Evolutionary conservation across 768 basidiomycete species (phyloP), one percentile per base, ranked within the genome.

Genomic region (Lentinula aciculospora): DNA sequence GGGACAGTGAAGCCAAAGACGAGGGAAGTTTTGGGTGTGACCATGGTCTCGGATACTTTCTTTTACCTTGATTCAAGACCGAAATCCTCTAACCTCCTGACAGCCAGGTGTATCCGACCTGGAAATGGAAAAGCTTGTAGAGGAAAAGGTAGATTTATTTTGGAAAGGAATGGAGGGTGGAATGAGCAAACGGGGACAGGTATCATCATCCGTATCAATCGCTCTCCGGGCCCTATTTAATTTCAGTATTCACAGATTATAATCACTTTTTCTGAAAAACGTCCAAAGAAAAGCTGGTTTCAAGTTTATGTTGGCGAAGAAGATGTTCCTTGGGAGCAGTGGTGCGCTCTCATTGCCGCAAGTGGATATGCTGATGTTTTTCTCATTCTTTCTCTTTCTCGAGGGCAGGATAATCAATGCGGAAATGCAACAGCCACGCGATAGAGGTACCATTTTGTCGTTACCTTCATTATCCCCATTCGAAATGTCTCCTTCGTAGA

Each of bases 261-360:
- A 9, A 80, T 92, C 19, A 89, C 85, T 0, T 83, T 93, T 61
- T 87, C 88, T 1, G 90, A 92, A 67, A 88, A 85, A 67, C 79
- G 82, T 48, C 81, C 82, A 9, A 87, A 85, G 70, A 92, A 89
- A 69, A 80, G 82, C 15, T 92, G 90, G 90, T 89, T 91, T 63
- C 79, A 79, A 53, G 81, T 82, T 10, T 84, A 84, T 39, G 76
- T 79, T 62, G 85, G 80, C 1, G 88, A 93, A 71, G 91, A 93
- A 66, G 89, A 92, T 25, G 82, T 92, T 13, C 83, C 89, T 53
- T 93, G 91, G 91, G 92, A 93, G 67, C 84, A 89, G 70, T 93
- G 91, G 91, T 89, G 12, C n/a, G n/a, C n/a, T 5, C 74, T 57
- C 12, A 17, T 29, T 48, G 25, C 47, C 8, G 32, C 8, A n/a